Percentiles rank a stretch among this genome's conserved stretches.
These are phyloP conservation scores for Peronospora belbahrii DNA, from an alignment of 352 stramenopile genomes.

Conservation along the genomic window DNA sequence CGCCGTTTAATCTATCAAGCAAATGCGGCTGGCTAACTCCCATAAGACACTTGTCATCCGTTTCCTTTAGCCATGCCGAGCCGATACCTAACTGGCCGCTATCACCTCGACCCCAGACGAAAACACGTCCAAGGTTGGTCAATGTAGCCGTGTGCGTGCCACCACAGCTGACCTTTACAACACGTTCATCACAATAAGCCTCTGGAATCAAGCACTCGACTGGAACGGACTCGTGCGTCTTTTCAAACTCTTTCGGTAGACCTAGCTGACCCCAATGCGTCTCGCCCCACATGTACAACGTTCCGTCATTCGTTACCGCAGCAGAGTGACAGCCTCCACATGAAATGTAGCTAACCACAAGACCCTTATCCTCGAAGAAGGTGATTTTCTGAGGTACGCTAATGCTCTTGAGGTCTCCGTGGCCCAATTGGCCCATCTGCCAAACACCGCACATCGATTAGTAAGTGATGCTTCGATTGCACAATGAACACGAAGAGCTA, in stretches of 20 bases:
- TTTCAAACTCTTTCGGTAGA: conserved; percentile 52
- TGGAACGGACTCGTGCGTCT: conserved; percentile 49
- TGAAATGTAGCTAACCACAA: conserved; percentile 69
- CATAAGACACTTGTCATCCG: conserved; percentile 49
- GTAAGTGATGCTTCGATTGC: not conserved
- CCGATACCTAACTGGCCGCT: conserved; percentile 71
- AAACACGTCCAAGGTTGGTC: conserved; percentile 62
- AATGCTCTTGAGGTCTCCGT: conserved; percentile 69
- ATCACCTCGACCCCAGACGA: conserved; percentile 72
- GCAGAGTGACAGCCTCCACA: conserved; percentile 77
- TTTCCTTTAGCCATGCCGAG: conserved; percentile 51
- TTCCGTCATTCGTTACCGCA: conserved; percentile 56
- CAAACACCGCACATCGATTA: conserved; percentile 8
- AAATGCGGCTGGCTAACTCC: conserved; percentile 49
- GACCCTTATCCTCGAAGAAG: conserved; percentile 45
- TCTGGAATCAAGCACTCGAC: conserved; percentile 45
- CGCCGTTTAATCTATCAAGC: conserved; percentile 54
- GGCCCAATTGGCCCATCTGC: conserved; percentile 75
- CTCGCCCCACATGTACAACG: conserved; percentile 80
- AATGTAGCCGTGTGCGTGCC: conserved; percentile 68
- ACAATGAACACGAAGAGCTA: not conserved
- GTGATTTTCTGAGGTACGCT: conserved; percentile 46
- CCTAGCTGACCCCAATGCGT: conserved; percentile 76
- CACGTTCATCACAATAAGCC: conserved; percentile 33
- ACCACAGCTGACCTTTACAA: conserved; percentile 77